Conservation (phyloP, 768 basidiomycete genomes). For the Kwoniella sp. region DNA sequence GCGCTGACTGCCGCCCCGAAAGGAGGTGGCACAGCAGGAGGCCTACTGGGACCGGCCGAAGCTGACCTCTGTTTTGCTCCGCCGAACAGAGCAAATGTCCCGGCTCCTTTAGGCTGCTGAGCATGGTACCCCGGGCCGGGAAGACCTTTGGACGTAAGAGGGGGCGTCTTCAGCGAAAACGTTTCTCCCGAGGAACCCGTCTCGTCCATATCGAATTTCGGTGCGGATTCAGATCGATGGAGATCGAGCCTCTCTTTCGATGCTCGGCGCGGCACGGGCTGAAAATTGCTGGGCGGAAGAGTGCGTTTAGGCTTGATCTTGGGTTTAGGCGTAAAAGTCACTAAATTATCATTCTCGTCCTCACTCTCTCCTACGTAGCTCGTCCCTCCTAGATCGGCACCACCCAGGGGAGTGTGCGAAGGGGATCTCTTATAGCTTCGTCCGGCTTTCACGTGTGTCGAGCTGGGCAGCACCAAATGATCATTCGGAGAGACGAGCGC, state of each 20-base stretch:
- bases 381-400: conserved; percentile 43
- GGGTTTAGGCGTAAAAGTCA: conserved; percentile 72
- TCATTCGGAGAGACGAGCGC: conserved; percentile 31
- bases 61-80: not conserved
- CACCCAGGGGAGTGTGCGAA: conserved; percentile 39
- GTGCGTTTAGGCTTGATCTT: conserved; percentile 42
- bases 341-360: conserved; percentile 65
- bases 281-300: conserved; percentile 35
- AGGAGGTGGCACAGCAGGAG: not conserved
- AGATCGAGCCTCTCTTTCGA: conserved; percentile 36
- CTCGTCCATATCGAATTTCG: conserved; percentile 48
- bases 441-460: conserved; percentile 47
- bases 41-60: not conserved
- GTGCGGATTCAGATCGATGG: conserved; percentile 41
- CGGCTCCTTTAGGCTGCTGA: conserved; percentile 33
- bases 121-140: conserved; percentile 1
- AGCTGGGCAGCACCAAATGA: conserved; percentile 27
- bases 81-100: conserved; percentile 52
- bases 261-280: conserved; percentile 39
- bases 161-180: conserved; percentile 38
- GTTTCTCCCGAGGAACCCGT: conserved; percentile 46
- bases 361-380: conserved; percentile 41
- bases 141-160: conserved; percentile 20
- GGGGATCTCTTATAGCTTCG: conserved; percentile 39
- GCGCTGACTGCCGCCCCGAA: not conserved